phyloP scores from a whole-genome alignment of 192 early-diverging fungal species.

The Coemansia sp. region DNA sequence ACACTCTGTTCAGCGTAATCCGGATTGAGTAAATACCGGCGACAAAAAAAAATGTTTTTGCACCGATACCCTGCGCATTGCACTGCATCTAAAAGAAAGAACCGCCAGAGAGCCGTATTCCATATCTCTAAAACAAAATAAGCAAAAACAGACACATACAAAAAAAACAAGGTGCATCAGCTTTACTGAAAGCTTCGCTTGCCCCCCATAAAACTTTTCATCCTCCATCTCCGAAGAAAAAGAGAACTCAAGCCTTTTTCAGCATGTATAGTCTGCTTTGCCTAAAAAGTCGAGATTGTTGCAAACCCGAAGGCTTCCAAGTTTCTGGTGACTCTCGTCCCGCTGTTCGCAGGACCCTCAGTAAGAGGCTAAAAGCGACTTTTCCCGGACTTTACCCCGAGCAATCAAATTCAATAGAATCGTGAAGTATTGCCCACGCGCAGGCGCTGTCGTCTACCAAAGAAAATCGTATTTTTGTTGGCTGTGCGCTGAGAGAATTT shows the following conservation, averaged over 20 bases:
- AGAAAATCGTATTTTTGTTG: not conserved
- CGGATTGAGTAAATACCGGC: slow-evolving; percentile 41
- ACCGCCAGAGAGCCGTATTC: slow-evolving; percentile 41
- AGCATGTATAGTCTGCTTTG: too few species aligned
- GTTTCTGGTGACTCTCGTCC: slow-evolving; percentile 50
- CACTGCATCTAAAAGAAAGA: slow-evolving; percentile 39
- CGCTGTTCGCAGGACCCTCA: slow-evolving; percentile 47
- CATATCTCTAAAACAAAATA: slow-evolving; percentile 9
- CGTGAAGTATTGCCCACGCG: slow-evolving; percentile 40
- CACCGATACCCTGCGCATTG: slow-evolving; percentile 45
- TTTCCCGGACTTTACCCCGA: slow-evolving; percentile 50
- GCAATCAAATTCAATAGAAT: slow-evolving; percentile 14
- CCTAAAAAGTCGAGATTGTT: too few species aligned
- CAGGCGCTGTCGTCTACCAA: slow-evolving; percentile 47
- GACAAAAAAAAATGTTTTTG: not conserved
- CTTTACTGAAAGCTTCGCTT: slow-evolving; percentile 9
- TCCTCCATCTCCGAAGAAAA: too few species aligned
- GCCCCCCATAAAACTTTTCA: not conserved
- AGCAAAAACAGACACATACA: not conserved
- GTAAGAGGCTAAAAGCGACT: slow-evolving; percentile 33
- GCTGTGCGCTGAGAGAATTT: not conserved
- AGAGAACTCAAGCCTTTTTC: too few species aligned
- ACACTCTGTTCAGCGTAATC: slow-evolving; percentile 45
- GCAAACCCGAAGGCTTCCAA: too few species aligned
- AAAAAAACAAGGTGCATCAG: slow-evolving; percentile 4